These are phyloP conservation scores for Chaetothyriales sp. DNA, from an alignment of 2,329 filamentous ascomycete genomes.

Conservation along the genomic window DNA sequence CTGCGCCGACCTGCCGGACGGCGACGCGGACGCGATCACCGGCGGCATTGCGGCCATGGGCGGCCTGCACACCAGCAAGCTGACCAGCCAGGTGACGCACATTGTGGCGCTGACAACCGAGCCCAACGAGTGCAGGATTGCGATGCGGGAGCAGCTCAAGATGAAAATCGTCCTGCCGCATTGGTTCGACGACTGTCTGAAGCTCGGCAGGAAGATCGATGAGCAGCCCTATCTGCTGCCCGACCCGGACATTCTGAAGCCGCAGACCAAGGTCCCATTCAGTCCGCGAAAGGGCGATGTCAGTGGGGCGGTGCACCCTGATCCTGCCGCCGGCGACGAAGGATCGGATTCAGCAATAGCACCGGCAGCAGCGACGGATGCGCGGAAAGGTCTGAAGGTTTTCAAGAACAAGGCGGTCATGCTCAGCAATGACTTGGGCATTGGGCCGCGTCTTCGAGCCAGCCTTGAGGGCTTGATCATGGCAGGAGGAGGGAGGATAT, in stretches of 20 bases:
- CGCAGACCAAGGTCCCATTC: slow-evolving; percentile 39
- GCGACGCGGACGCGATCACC: slow-evolving; percentile 81
- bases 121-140: slow-evolving; percentile 53
- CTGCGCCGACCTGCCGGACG: slow-evolving; percentile 68
- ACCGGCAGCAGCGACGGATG: slow-evolving; percentile 20
- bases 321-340: slow-evolving; percentile 13
- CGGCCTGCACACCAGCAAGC: slow-evolving; percentile 57
- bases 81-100: slow-evolving; percentile 69
- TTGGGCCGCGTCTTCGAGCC: slow-evolving; percentile 49
- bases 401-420: slow-evolving; percentile 66
- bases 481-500: slow-evolving; percentile 55
- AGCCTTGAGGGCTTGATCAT: slow-evolving; percentile 58
- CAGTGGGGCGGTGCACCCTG: slow-evolving; percentile 46
- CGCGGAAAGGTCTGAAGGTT: slow-evolving; percentile 43
- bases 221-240: slow-evolving; percentile 77
- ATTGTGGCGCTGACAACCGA: slow-evolving; percentile 69
- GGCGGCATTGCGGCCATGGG: slow-evolving; percentile 82
- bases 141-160: slow-evolving; percentile 48
- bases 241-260: slow-evolving; percentile 63
- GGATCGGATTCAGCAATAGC: slow-evolving; percentile 3
- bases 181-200: slow-evolving; percentile 94
- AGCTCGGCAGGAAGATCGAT: slow-evolving; percentile 77
- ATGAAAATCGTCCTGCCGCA: slow-evolving; percentile 69
- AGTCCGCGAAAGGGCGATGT: slow-evolving; percentile 46
- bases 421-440: slow-evolving; percentile 57